These are phyloP conservation scores for Beta lomatogona DNA, from an alignment of 179 eudicot genomes.

Conservation along the genomic window DNA sequence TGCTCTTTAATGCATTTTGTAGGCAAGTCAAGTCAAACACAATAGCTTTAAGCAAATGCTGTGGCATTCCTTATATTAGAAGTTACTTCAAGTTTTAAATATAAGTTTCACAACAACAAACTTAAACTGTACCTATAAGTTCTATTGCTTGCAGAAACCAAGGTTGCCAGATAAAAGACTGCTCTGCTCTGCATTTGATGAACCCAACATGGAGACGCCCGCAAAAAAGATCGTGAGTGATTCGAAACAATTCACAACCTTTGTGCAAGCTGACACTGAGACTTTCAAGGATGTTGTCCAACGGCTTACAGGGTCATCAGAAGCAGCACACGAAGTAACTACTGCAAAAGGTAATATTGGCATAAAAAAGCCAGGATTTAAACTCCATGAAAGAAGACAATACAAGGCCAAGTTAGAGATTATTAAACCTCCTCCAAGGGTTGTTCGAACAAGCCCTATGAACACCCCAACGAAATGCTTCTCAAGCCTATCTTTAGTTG, in stretches of 20 bases:
- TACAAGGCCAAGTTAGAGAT: slow-evolving; percentile 44
- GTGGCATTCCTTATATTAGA: slow-evolving; percentile 15
- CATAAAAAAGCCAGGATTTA: slow-evolving; percentile 35
- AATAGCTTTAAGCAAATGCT: slow-evolving; percentile 33
- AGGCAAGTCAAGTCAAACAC: slow-evolving; percentile 29
- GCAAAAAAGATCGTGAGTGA: slow-evolving; percentile 13
- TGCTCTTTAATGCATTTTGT: not conserved
- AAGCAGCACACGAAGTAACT: slow-evolving; percentile 16
- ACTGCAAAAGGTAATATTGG: slow-evolving; percentile 28
- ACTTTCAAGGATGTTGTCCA: slow-evolving; percentile 44
- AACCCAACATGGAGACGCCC: slow-evolving; percentile 30
- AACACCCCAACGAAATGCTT: slow-evolving; percentile 36
- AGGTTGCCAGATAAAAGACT: not conserved
- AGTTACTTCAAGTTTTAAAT: slow-evolving; percentile 13
- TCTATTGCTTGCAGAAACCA: slow-evolving; percentile 19
- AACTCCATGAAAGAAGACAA: slow-evolving; percentile 49
- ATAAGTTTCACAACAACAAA: slow-evolving; percentile 12
- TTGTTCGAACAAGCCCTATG: slow-evolving; percentile 26
- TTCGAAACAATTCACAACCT: slow-evolving; percentile 34
- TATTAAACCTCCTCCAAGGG: slow-evolving; percentile 29
- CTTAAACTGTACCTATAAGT: slow-evolving; percentile 5
- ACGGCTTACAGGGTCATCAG: slow-evolving; percentile 37
- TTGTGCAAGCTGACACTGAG: slow-evolving; percentile 36
- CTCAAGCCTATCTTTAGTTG: slow-evolving; percentile 33
- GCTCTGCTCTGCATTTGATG: not conserved